Conservation (phyloP, 2,329 filamentous ascomycete species). For the Podosphaera fusca region DNA sequence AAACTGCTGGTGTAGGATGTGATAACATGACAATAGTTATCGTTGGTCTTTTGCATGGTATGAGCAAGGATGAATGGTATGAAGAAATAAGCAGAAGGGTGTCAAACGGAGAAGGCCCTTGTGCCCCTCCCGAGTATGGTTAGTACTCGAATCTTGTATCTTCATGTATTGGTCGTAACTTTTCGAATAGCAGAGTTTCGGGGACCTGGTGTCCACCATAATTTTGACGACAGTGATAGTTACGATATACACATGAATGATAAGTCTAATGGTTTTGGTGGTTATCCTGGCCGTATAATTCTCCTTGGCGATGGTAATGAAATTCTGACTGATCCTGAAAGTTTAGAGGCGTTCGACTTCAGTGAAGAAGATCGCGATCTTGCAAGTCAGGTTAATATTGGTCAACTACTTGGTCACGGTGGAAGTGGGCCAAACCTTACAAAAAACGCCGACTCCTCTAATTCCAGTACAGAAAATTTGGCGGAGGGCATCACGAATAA, state of each 20-base stretch:
- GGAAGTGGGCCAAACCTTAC: neutral
- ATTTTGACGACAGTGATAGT: constrained; percentile 59
- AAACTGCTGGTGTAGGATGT: constrained; percentile 91
- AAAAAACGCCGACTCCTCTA: neutral
- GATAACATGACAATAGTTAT: constrained; percentile 99
- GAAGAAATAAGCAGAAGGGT: constrained; percentile 84
- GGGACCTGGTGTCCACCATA: constrained; percentile 59
- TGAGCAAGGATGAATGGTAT: constrained; percentile 95
- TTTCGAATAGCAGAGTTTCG: constrained; percentile 51
- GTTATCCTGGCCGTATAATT: constrained; percentile 70
- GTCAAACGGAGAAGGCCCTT: constrained; percentile 89
- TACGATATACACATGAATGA: constrained; percentile 55
- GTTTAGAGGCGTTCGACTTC: constrained; percentile 85
- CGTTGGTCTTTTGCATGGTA: constrained; percentile 70
- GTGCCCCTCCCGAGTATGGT: constrained; percentile 98
- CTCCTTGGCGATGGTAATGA: constrained; percentile 89
- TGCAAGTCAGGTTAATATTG: constrained; percentile 33
- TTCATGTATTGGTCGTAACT: constrained; percentile 9
- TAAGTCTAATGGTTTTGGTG: constrained; percentile 38
- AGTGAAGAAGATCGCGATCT: constrained; percentile 69
- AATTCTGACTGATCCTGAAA: constrained; percentile 67
- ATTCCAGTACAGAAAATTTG: neutral
- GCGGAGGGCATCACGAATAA: neutral
- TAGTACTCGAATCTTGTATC: constrained; percentile 18
- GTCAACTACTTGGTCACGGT: neutral